phyloP scores from a whole-genome alignment of 2,329 filamentous ascomycete species.

The Grosmannia huntii region DNA sequence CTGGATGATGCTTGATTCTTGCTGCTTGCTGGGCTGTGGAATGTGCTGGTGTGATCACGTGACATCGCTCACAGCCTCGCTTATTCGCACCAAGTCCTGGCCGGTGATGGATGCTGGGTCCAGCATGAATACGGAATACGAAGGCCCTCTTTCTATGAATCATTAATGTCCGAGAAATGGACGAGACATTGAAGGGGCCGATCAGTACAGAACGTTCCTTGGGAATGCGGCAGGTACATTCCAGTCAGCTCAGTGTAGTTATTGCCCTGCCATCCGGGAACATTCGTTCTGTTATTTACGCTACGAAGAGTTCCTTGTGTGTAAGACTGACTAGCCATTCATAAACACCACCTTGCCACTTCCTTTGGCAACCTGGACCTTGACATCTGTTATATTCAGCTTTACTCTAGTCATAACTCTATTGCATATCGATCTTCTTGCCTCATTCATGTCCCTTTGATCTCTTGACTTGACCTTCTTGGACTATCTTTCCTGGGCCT shows the following conservation, averaged over 20 bases:
- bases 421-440: not conserved
- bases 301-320: not conserved
- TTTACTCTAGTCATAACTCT: not conserved
- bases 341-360: not conserved
- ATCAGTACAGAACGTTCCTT: not conserved
- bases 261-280: conserved; percentile 1
- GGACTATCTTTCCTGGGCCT: too few species aligned
- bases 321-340: not conserved
- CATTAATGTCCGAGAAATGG: not conserved
- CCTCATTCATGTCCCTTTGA: not conserved
- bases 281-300: not conserved
- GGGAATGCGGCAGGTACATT: not conserved
- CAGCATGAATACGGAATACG: not conserved
- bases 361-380: not conserved
- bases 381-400: not conserved
- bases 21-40: not conserved
- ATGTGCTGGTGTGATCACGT: not conserved
- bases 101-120: not conserved
- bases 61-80: not conserved
- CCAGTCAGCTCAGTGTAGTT: not conserved
- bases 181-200: not conserved
- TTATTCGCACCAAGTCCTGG: not conserved
- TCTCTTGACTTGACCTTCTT: too few species aligned
- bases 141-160: not conserved
- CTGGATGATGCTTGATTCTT: too few species aligned